These are phyloP conservation scores for Coemansia sp. DNA, from an alignment of 192 early-diverging fungal genomes.

Conservation along the genomic window DNA sequence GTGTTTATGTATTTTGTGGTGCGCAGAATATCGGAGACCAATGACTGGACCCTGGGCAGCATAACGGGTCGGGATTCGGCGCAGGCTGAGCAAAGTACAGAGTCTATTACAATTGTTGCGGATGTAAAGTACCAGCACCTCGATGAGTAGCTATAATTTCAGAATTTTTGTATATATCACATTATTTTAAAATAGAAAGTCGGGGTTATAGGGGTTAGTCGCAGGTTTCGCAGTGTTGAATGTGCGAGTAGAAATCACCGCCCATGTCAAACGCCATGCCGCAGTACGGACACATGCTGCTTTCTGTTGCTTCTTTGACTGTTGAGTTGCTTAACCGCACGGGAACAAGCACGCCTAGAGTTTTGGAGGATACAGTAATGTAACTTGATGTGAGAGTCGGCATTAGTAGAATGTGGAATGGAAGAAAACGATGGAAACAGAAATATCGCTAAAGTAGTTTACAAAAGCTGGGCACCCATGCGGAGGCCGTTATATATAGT, in stretches of 20 bases:
- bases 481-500: not conserved
- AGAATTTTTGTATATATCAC: not conserved
- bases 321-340: no score
- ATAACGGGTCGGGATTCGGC: constrained; percentile 7
- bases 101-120: constrained; percentile 17
- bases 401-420: no score
- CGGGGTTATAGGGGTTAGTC: not conserved
- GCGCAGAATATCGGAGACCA: constrained; percentile 36
- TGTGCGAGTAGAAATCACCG: not conserved
- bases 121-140: constrained; percentile 33
- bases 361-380: no score
- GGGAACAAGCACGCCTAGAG: no score
- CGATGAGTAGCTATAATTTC: constrained; percentile 2
- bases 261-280: constrained; percentile 2
- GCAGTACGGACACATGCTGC: constrained; percentile 10
- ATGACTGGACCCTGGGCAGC: constrained; percentile 41
- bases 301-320: not conserved
- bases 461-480: not conserved
- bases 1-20: constrained; percentile 30
- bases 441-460: not conserved
- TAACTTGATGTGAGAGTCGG: no score
- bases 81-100: constrained; percentile 1
- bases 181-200: not conserved
- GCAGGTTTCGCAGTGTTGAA: not conserved
- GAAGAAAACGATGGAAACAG: not conserved